Percentiles rank a stretch among this genome's conserved stretches.
phyloP scores from a whole-genome alignment of 805 yeast genomes.

The Candida koratica region DNA sequence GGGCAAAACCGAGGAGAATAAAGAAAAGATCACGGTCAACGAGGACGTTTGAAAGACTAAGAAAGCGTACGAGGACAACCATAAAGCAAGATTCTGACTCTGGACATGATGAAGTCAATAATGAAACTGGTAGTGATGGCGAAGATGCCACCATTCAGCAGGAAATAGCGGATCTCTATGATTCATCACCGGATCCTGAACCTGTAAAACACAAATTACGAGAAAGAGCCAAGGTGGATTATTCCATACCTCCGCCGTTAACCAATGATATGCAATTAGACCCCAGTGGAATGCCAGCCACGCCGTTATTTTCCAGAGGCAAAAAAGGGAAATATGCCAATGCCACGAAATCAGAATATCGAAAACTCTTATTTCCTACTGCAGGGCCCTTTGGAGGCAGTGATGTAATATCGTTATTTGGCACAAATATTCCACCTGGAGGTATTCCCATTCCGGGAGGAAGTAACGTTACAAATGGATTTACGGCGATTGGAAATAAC shows the following conservation, averaged over 20 bases:
- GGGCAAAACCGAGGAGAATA: slow-evolving; percentile 13
- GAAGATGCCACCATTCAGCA: slow-evolving; percentile 44
- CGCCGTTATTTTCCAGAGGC: slow-evolving; percentile 26
- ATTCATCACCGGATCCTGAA: slow-evolving; percentile 48
- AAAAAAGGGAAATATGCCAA: slow-evolving; percentile 36
- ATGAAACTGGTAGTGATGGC: slow-evolving; percentile 16
- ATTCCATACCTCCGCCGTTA: slow-evolving; percentile 80
- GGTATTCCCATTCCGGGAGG: slow-evolving; percentile 39
- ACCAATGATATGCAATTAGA: slow-evolving; percentile 32
- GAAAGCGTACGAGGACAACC: slow-evolving; percentile 13
- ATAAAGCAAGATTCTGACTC: slow-evolving; percentile 10
- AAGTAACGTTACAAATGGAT: slow-evolving; percentile 16
- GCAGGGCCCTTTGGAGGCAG: slow-evolving; percentile 98
- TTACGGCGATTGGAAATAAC: slow-evolving; percentile 34
- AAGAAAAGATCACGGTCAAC: slow-evolving; percentile 19
- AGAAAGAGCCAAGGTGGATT: slow-evolving; percentile 63
- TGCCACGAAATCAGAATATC: slow-evolving; percentile 40
- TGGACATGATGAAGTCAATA: slow-evolving; percentile 8
- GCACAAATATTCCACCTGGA: slow-evolving; percentile 56
- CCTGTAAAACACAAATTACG: slow-evolving; percentile 41
- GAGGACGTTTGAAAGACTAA: slow-evolving; percentile 25
- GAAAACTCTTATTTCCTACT: slow-evolving; percentile 81
- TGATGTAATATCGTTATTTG: slow-evolving; percentile 82
- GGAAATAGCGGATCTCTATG: slow-evolving; percentile 63
- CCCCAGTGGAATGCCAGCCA: slow-evolving; percentile 15